Base-by-base conservation (phyloP, 768 basidiomycete species). In the Coprinopsis sp. region DNA sequence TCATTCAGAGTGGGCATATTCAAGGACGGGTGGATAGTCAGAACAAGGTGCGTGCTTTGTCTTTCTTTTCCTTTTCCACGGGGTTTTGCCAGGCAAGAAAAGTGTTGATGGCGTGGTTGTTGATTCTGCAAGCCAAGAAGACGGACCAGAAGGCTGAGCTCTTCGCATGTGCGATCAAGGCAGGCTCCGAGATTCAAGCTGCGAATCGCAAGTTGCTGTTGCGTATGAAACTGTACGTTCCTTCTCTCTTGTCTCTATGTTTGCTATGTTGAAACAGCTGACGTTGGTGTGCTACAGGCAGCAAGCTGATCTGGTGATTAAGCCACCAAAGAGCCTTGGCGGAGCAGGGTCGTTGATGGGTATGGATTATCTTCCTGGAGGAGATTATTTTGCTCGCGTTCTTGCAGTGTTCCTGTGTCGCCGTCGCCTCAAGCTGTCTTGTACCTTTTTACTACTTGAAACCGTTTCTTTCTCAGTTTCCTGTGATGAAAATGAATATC, bases 11-110 rank as follows among this genome's bases (percentile, higher is more conserved):
- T 1, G 87, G 89, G 1, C 73, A 78, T 37, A 88, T 97, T 51
- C 77, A 85, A 55, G 93, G 81, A 3, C 74, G 91, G 8, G 83
- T 96, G 14, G 93, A 97, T 60, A 86, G 88, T 56, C 85, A 87
- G 63, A 91, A 92, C 65, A 91, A 90, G 76, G 90, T 85, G 38
- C 33, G 64, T 53, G 22, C 3, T 16, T 13, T 31, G 14, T 21
- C 7, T 16, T 5, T 28, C 28, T 24, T 11, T 6, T 25, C 12
- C 14, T 14, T 4, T 37, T 49, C 24, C 33, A 4, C 21, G n/a
- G 22, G n/a, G n/a, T n/a, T n/a, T n/a, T n/a, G n/a, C n/a, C n/a
- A n/a, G n/a, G n/a, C n/a, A n/a, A n/a, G n/a, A n/a, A n/a, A n/a
- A n/a, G n/a, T n/a, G n/a, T n/a, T n/a, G n/a, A n/a, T n/a, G n/a